Base-by-base conservation (phyloP, 805 yeast species). In the Priceomyces castillae region DNA sequence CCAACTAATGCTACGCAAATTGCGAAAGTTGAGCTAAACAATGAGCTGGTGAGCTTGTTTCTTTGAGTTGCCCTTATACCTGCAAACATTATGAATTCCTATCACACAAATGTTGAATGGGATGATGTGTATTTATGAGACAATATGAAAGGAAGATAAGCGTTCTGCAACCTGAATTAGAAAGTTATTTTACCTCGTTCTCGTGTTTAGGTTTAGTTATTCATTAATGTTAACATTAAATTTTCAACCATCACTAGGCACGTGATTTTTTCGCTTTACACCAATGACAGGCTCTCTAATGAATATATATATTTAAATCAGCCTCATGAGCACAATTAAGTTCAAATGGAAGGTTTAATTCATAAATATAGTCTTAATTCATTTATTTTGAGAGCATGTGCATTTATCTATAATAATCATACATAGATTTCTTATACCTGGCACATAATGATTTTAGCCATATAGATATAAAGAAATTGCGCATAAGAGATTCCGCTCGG, bases 1-100 rank as follows among this genome's bases (percentile, higher is more conserved):
- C 84, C 77, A 4, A 71, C 76, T 40, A 71, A 46, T 41, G 63
- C 56, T 45, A 85, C 77, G 30, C 90, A 84, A 22, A 86, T 79
- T n/a, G 84, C 73, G 49, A 84, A 84, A 0, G 94, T 84, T 15
- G 89, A 80, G 18, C 84, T 78, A 62, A 85, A 85, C 46, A 85
- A 67, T 11, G 87, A 82, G 38, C 77, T 74, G 17, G 89, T 82
- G 40, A 84, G 66, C 48, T 67, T 68, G 43, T 72, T 71, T 56
- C 86, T 72, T 39, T 74, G 72, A 3, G 80, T 69, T 9, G 87
- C 86, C 62, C 71, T 79, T 47, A 80, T 68, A 20, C 57, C 48
- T 16, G 49, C 45, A 54, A 69, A 77, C 84, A 80, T 80, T 34
- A 19, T 22, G 11, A 19, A 34, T 14, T 7, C 15, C 4, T 34